Evolutionary conservation across 441 rosid species (phyloP), one percentile per base, ranked within the genome.

Genomic region (Capsella rubella): DNA sequence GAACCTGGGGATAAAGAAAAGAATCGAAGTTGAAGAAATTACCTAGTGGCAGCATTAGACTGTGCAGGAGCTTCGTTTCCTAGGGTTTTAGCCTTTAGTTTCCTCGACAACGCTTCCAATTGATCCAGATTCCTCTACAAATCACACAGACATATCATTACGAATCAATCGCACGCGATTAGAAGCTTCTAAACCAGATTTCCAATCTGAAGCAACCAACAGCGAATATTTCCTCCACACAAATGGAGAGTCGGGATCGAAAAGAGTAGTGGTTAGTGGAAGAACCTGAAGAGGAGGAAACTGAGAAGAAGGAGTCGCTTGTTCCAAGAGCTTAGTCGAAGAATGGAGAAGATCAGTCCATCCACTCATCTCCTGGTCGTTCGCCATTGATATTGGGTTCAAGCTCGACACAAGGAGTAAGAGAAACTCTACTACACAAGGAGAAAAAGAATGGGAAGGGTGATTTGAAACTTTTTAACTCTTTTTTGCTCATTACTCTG

Each of bases 251-350:
- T 58, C 69, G 29, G 66, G 45, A 72, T 32, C 61, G 67, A 54
- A 53, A 7, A 64, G 72, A 31, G 42, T 56, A 7, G 45, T 31
- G 27, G 51, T 34, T 39, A 51, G 56, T 37, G 54, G 63, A 67
- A 58, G 64, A 40, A 94, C 98, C 98, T 94, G 97, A 42, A 92
- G 94, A 71, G 97, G 97, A 83, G 96, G 99, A 72, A 94, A 94
- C 85, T 92, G 97, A 76, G 97, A 85, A 15, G 97, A 88, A 71
- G 99, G 97, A 81, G 97, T 89, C 16, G 97, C 96, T 79, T 92
- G 94, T 37, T 92, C 97, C 45, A 94, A 88, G 71, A 94, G 97
- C 82, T 89, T 94, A 21, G 91, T 75, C n/a, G 99, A 94, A 51
- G 94, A 87, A 56, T 90, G 93, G 32, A 94, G 94, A 73, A 94